Base-by-base conservation (phyloP, 176 grass and related monocot species). In the Phoenix dactylifera region DNA sequence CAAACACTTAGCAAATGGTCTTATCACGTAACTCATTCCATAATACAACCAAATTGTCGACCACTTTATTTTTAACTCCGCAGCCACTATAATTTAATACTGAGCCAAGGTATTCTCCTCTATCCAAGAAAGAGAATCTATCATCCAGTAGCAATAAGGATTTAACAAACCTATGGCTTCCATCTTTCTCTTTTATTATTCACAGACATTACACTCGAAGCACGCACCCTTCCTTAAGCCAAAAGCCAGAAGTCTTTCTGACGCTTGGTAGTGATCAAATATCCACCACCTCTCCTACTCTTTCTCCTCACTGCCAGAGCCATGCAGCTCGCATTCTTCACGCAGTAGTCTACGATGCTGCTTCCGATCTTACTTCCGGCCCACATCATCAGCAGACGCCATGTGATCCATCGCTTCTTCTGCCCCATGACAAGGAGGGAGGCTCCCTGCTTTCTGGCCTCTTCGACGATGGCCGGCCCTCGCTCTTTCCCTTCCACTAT, bases 241-340 rank as follows among this genome's bases (percentile, higher is more conserved):
- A 95, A 68, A 55, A 95, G 89, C 89, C 89, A 95, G 77, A 95
- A 95, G 51, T 95, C 85, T 52, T 62, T 76, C 16, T 85, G 82
- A 0, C 89, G 69, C 39, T 80, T 80, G 48, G 85, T 89, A 63
- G 85, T 95, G 76, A 95, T 77, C 70, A 95, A 76, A 71, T 89
- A 95, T 0, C 85, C 89, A 17, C 73, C 76, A 10, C 84, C 81
- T 68, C 80, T 64, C 24, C 79, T 64, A 76, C 82, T 83, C 81
- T 95, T 95, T 16, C 67, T 76, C 57, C 85, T 71, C 55, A 95
- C 82, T 3, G 85, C 89, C 3, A 89, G 59, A 1, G 76, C 73
- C 82, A 77, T 83, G 63, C 85, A 95, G 10, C 79, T 26, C 0
- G 89, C 82, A 20, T 95, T 70, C 75, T 95, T 79, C 50, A 95